phyloP scores from a whole-genome alignment of 257 asterid species.

The Buddleja alternifolia region DNA sequence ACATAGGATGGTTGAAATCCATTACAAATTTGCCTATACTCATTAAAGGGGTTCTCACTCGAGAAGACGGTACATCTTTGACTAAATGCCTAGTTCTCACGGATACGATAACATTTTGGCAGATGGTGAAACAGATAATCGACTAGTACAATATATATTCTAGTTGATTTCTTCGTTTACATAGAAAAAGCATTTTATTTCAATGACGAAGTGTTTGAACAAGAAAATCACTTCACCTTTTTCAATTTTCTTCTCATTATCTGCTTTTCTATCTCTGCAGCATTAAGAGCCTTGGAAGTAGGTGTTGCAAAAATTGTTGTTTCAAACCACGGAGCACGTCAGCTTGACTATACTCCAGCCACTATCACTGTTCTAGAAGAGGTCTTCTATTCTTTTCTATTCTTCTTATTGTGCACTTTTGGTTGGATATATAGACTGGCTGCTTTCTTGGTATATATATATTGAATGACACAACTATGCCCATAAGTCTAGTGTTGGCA shows the following conservation, averaged over 20 bases:
- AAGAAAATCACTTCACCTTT: not conserved
- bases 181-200: not conserved
- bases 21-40: slow-evolving; percentile 62
- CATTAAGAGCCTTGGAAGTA: slow-evolving; percentile 58
- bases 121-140: too few species aligned
- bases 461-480: not conserved
- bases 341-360: slow-evolving; percentile 62
- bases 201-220: not conserved
- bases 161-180: too few species aligned
- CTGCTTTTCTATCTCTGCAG: slow-evolving; percentile 38
- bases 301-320: slow-evolving; percentile 62
- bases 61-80: slow-evolving; percentile 55
- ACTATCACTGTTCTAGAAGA: slow-evolving; percentile 71
- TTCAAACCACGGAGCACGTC: slow-evolving; percentile 77
- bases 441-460: too few species aligned
- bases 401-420: not conserved
- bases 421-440: too few species aligned
- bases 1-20: slow-evolving; percentile 70
- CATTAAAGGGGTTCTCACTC: slow-evolving; percentile 64
- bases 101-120: not conserved
- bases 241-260: not conserved
- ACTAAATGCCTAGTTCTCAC: not conserved
- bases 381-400: slow-evolving; percentile 33
- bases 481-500: not conserved
- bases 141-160: too few species aligned